Base-by-base conservation (phyloP, 352 stramenopile genomes). In the Globisporangium parvum region DNA sequence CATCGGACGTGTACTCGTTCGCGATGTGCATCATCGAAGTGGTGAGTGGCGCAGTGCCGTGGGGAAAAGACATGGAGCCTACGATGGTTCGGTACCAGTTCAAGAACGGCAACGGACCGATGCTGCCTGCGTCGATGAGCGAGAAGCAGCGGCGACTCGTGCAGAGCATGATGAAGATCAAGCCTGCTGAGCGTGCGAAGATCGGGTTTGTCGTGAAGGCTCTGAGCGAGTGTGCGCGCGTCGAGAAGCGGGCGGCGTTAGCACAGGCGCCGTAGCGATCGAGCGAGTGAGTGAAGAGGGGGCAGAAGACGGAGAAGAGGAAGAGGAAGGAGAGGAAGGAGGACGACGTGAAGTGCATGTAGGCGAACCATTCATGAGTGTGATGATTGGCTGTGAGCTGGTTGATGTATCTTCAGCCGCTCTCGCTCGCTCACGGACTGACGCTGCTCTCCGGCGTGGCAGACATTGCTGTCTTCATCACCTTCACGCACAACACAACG, bases 1-100 rank as follows among this genome's bases (percentile, higher is more conserved):
- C 31, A 3, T 59, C 53, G 8, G 53, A 59, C 46, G 45, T 59
- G 28, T 59, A 52, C 45, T 51, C 53, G 44, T 59, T 59, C 33
- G 46, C 21, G 6, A 31, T 31, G 26, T 31, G 26, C 26, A 31
- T 31, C 26, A 2, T 31, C 26, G 26, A 31, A 31, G 26, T 31
- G 3, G 44, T 48, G 21, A 48, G 44, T 23, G 44, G 20, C 1
- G 10, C 15, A 3, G 11, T 46, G 6, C 41, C 41, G 41, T 46
- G 41, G 41, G 41, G 17, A 20, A 47, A 15, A 21, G 3, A 21
- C 42, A 47, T 47, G n/a, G 10, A 5, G 0, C 42, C 42, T n/a
- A 6, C 42, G 6, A 31, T 47, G 9, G 10, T 48, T n/a, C 20
- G 21, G 8, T n/a, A n/a, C 20, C 14, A 33, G 44, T 21, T 48